Evolutionary conservation across 805 yeast genomes (phyloP).

Genomic region (Starmerella bacillaris): DNA sequence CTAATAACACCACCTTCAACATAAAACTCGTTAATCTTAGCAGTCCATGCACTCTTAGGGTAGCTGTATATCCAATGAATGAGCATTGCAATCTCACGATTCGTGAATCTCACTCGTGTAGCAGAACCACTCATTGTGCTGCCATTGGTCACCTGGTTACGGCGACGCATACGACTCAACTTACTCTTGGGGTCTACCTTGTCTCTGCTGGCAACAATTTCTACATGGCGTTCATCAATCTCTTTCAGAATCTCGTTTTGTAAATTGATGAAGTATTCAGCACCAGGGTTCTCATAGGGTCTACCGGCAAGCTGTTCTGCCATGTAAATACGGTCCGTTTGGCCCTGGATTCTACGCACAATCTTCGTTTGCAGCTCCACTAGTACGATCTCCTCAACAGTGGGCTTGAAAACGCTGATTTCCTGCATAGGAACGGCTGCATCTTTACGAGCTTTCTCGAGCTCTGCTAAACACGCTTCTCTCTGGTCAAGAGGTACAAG

Average conservation of each 20-base stretch:
- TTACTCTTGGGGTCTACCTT: conserved; percentile 13
- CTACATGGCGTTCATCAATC: conserved; percentile 11
- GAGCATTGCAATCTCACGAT: conserved; percentile 15
- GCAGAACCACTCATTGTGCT: conserved; percentile 14
- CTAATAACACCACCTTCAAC: conserved; percentile 4
- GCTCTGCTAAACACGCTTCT: conserved; percentile 2
- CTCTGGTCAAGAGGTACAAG: conserved; percentile 3
- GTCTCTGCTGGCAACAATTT: conserved; percentile 12
- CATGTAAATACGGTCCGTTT: conserved; percentile 14
- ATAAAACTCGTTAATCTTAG: conserved; percentile 10
- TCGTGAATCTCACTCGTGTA: conserved; percentile 14
- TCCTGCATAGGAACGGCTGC: conserved; percentile 8
- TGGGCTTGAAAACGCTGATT: conserved; percentile 8
- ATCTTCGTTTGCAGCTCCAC: conserved; percentile 14
- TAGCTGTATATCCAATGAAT: conserved; percentile 13
- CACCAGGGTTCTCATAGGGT: conserved; percentile 6
- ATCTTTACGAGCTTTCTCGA: conserved; percentile 6
- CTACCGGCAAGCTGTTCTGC: conserved; percentile 12
- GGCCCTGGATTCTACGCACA: conserved; percentile 14
- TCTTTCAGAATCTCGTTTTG: conserved; percentile 8
- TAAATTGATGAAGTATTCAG: conserved; percentile 7
- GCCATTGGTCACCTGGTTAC: conserved; percentile 14
- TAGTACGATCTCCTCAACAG: conserved; percentile 12
- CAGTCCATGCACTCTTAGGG: conserved; percentile 10
- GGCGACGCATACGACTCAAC: conserved; percentile 12